Percentiles rank a stretch among this genome's conserved stretches.
Conservation (phyloP, 768 basidiomycete genomes). For the Boletus reticuloceps region DNA sequence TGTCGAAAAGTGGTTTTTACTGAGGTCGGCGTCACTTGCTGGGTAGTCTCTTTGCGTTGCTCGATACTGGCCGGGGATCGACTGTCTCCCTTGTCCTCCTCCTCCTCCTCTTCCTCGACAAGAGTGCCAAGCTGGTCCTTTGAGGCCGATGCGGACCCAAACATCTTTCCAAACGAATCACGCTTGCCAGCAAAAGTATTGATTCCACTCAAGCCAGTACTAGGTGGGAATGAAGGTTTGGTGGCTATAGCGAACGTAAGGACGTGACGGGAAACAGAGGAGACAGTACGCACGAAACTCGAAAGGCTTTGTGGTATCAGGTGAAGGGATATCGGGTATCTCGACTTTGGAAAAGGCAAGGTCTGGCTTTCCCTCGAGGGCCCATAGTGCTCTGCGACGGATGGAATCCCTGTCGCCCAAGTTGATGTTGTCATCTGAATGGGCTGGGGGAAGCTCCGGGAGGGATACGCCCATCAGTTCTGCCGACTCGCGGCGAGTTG, state of each 20-base stretch:
- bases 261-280: not conserved
- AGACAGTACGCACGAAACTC: constrained; percentile 58
- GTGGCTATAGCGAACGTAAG: constrained; percentile 40
- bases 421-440: constrained; percentile 65
- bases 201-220: constrained; percentile 37
- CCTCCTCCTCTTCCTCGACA: constrained; percentile 86
- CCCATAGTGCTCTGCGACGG: constrained; percentile 78
- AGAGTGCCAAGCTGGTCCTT: constrained; percentile 80
- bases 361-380: constrained; percentile 82
- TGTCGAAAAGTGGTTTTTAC: constrained; percentile 47
- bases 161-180: constrained; percentile 76
- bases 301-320: constrained; percentile 56
- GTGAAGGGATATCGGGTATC: constrained; percentile 72
- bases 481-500: constrained; percentile 85
- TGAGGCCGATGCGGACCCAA: constrained; percentile 54
- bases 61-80: constrained; percentile 9
- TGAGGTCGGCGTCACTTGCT: constrained; percentile 27
- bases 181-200: constrained; percentile 58
- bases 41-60: constrained; percentile 18
- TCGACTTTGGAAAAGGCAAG: constrained; percentile 72
- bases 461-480: constrained; percentile 85
- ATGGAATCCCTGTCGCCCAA: constrained; percentile 75
- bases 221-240: constrained; percentile 58
- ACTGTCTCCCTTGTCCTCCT: constrained; percentile 65
- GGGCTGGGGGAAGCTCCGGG: constrained; percentile 59